Percentiles rank a stretch among this genome's conserved stretches.
phyloP scores from a whole-genome alignment of 306 rosid genomes.

The Fragaria vesca region DNA sequence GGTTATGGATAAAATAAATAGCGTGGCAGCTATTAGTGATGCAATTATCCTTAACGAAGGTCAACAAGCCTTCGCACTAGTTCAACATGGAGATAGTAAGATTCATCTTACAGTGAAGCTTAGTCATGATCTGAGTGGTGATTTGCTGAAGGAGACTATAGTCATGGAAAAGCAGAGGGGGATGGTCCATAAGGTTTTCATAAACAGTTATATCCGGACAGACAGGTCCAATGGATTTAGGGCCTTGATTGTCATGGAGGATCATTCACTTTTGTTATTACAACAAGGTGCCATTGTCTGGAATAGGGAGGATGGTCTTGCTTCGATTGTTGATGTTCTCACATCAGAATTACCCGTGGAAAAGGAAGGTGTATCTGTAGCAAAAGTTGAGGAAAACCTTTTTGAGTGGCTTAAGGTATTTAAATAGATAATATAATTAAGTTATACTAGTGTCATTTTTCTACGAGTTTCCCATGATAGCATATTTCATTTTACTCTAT shows the following conservation, averaged over 20 bases:
- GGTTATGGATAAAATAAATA: conserved; percentile 60
- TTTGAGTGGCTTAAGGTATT: conserved; percentile 95
- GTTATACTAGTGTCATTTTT: conserved; percentile 2
- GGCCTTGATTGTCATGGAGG: conserved; percentile 92
- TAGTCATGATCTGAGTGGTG: conserved; percentile 56
- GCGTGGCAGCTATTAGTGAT: conserved; percentile 62
- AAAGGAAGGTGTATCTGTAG: conserved; percentile 81
- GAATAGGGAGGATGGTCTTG: conserved; percentile 98
- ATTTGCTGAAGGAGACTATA: conserved; percentile 68
- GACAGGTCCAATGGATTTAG: conserved; percentile 91
- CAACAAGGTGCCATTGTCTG: conserved; percentile 98
- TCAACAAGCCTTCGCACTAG: conserved; percentile 69
- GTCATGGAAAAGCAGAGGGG: conserved; percentile 75
- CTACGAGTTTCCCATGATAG: not conserved
- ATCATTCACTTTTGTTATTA: conserved; percentile 80
- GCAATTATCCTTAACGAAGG: conserved; percentile 69
- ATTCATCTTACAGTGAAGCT: conserved; percentile 65
- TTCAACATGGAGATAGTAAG: conserved; percentile 58
- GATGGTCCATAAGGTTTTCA: conserved; percentile 61
- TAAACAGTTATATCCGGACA: conserved; percentile 79
- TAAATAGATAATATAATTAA: conserved; percentile 14
- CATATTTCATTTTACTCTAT: not conserved
- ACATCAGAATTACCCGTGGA: conserved; percentile 88
- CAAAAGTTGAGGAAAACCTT: conserved; percentile 91
- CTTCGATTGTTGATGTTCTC: conserved; percentile 80